Conservation (phyloP, 2,329 filamentous ascomycete species). For the Xylaria sp. region DNA sequence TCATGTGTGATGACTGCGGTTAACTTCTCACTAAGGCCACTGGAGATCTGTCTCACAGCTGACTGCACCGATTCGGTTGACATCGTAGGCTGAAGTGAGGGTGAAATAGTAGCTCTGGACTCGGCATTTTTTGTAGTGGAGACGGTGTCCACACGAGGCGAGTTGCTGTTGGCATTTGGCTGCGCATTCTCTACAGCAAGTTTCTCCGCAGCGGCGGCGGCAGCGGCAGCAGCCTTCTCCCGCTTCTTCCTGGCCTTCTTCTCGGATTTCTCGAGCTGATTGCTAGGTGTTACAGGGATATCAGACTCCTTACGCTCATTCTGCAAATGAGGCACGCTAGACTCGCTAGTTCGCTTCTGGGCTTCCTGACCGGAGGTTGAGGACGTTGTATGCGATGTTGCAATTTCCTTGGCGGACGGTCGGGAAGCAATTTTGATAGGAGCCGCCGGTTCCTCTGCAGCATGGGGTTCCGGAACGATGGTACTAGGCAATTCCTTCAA, state of each 20-base stretch:
- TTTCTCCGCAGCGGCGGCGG: conserved; percentile 48
- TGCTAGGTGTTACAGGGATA: conserved; percentile 43
- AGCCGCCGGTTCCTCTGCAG: conserved; percentile 54
- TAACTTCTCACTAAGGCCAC: conserved; percentile 61
- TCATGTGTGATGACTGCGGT: conserved; percentile 58
- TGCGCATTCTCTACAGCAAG: conserved; percentile 51
- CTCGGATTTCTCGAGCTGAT: conserved; percentile 49
- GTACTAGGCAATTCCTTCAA: conserved; percentile 66
- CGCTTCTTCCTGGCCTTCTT: conserved; percentile 50
- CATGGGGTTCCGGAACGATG: conserved; percentile 59
- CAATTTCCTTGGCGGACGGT: conserved; percentile 46
- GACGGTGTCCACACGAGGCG: conserved; percentile 50
- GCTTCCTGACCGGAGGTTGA: conserved; percentile 42
- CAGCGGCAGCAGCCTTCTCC: conserved; percentile 67
- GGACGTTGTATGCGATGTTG: conserved; percentile 39
- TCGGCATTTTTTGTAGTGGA: conserved; percentile 50
- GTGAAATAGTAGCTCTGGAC: conserved; percentile 41
- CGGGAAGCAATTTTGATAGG: conserved; percentile 46
- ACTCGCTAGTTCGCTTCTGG: conserved; percentile 44
- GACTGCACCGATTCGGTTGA: conserved; percentile 61
- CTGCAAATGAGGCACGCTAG: conserved; percentile 35
- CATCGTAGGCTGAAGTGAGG: conserved; percentile 43
- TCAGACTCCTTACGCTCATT: conserved; percentile 48
- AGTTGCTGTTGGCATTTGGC: conserved; percentile 55
- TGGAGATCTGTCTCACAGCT: conserved; percentile 66